These are phyloP conservation scores for Halophytophthora polymorphica DNA, from an alignment of 352 stramenopile species.

Conservation along the genomic window DNA sequence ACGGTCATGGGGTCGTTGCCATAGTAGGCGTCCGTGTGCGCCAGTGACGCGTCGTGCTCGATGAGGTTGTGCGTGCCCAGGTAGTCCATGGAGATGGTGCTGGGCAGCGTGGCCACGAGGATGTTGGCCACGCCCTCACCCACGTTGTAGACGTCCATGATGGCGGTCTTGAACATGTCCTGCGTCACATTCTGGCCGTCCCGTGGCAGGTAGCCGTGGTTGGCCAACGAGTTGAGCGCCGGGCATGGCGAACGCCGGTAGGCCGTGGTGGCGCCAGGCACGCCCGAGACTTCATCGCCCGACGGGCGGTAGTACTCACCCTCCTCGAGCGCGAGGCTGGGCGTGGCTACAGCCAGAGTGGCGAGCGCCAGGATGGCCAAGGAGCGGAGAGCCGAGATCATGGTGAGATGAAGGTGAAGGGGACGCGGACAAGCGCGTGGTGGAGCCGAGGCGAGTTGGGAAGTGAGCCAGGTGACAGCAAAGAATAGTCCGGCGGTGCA, in stretches of 20 bases:
- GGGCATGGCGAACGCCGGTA: slow-evolving; percentile 24
- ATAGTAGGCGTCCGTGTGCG: slow-evolving; percentile 22
- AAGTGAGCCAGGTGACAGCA: too few species aligned
- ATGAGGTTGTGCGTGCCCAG: slow-evolving; percentile 27
- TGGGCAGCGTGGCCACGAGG: slow-evolving; percentile 9
- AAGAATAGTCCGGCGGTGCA: too few species aligned
- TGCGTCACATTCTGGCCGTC: slow-evolving; percentile 19
- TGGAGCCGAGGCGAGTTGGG: too few species aligned
- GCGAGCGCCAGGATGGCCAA: too few species aligned
- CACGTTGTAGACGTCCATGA: slow-evolving; percentile 21
- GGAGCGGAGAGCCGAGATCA: too few species aligned
- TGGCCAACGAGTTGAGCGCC: slow-evolving; percentile 34
- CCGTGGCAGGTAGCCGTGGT: slow-evolving; percentile 24
- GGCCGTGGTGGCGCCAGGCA: slow-evolving; percentile 1
- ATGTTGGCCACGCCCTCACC: slow-evolving; percentile 12
- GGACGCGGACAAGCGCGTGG: too few species aligned
- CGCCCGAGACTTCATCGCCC: slow-evolving; percentile 6
- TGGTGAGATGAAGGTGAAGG: too few species aligned
- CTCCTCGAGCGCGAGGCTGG: slow-evolving; percentile 3
- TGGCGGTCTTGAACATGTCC: slow-evolving; percentile 7
- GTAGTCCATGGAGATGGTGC: slow-evolving; percentile 20
- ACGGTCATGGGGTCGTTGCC: slow-evolving; percentile 16
- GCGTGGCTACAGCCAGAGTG: too few species aligned
- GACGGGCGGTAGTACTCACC: slow-evolving; percentile 14
- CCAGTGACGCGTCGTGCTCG: too few species aligned